Evolutionary conservation across 257 asterid genomes (phyloP), one percentile per base, ranked within the genome.

Genomic region (Buddleja alternifolia): DNA sequence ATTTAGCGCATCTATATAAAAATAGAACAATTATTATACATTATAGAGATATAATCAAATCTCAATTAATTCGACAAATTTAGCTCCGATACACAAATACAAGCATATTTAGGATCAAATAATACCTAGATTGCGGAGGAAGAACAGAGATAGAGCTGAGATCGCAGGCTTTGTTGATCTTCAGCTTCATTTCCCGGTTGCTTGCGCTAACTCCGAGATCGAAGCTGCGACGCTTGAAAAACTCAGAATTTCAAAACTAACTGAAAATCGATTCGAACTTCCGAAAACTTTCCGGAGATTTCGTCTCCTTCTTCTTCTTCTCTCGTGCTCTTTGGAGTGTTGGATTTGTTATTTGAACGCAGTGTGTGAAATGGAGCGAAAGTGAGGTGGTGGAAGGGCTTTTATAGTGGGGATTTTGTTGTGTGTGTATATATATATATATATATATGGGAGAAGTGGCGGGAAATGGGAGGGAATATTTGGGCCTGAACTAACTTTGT

Each of bases 111-210:
- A 14, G 60, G 67, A 59, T 56, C 24, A 72, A 50, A 41, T 41
- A 10, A 24, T 37, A 93, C 99, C 99, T 90, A 40, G 90, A 70
- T 58, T 85, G 94, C 69, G 95, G 97, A 81, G 99, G 96, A 81
- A 93, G 89, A 81, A 90, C 97, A 3, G 97, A 93, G 32, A 90
- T 85, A 61, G 99, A 87, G 75, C 87, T 87, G 73, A 93, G 97
- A 82, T 93, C 97, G 78, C 87, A 76, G 62, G 95, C 96, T 77
- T 87, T 90, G 87, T 90, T 90, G 79, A 88, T 78, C 81, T 85
- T 89, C 82, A 88, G 75, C 88, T 87, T 93, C 99, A 90, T 88
- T 59, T 73, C 61, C 48, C 60, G 70, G 56, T 47, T 45, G 66
- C 56, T 29, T 19, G 67, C 39, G 41, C 10, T 19, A 61, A 10